Base-by-base conservation (phyloP, 1,139 yeast genomes). In the Hyphopichia khmerensis region DNA sequence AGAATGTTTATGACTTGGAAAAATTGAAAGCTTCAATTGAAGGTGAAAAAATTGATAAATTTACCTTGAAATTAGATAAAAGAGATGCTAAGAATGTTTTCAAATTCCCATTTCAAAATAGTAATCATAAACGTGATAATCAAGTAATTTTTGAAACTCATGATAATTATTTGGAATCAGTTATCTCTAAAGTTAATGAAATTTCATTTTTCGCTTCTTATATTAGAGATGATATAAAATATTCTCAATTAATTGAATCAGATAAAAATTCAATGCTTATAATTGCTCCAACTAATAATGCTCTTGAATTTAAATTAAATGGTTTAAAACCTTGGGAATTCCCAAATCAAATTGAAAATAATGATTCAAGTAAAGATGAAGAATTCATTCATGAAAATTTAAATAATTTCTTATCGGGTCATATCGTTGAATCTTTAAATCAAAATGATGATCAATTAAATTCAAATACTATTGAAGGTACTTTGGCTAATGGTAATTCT, bases 241-340 rank as follows among this genome's bases (percentile, higher is more conserved):
- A 80, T 19, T 67, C 74, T 24, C 42, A 54, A 21, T 67, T 65
- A 48, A 75, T 79, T 40, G 80, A 74, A 40, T 52, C 58, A 29
- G 51, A 60, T 19, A 48, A 60, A 24, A 60, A 60, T 46, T 56
- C 67, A 35, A 62, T 79, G 62, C 68, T 77, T 48, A 64, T 84
- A 7, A 73, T 84, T 52, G 83, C 88, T 3, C 90, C 91, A 6
- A 66, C 77, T 2, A 77, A 84, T 54, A 59, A 60, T 17, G 87
- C 87, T 3, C 65, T 84, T 23, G 62, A 55, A 30, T 47, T 45
- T 27, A 60, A 63, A 58, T 49, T 60, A 52, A 30, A 56, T 62
- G 60, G 57, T 45, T 38, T 61, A 46, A 84, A 84, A 54, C 90
- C 90, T 30, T 84, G 90, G 90, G 81, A 82, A 53, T 84, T 81